Conservation (phyloP, 2,329 filamentous ascomycete genomes). For the Dryadomyces sulphureus region DNA sequence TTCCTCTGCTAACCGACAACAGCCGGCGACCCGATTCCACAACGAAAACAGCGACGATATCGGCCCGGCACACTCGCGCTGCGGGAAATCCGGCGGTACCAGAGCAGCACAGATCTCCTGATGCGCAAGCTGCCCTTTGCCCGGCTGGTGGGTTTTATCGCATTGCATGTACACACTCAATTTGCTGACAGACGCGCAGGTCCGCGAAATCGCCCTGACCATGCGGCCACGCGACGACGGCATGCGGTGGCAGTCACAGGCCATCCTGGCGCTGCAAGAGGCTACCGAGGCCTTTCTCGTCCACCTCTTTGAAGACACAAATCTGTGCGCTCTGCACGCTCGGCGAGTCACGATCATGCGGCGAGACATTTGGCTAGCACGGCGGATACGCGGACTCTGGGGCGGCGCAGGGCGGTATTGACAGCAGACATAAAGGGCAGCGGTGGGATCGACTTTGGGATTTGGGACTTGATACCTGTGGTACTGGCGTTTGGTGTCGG, state of each 20-base stretch:
- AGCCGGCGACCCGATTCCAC: constrained; percentile 63
- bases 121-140: constrained; percentile 70
- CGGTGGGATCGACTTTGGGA: not conserved
- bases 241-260: constrained; percentile 91
- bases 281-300: constrained; percentile 93
- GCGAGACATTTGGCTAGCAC: constrained; percentile 90
- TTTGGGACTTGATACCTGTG: not conserved
- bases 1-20: too few relatives aligned
- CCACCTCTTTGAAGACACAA: constrained; percentile 91
- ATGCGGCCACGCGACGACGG: constrained; percentile 49
- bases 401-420: constrained; percentile 44
- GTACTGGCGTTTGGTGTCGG: not conserved
- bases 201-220: constrained; percentile 58
- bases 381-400: constrained; percentile 66
- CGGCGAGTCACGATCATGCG: constrained; percentile 96
- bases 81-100: constrained; percentile 81
- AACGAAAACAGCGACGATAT: constrained; percentile 48
- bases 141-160: constrained; percentile 43
- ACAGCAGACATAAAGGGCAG: not conserved
- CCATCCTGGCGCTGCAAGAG: constrained; percentile 86
- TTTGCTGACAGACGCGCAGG: not conserved
- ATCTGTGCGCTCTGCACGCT: constrained; percentile 91
- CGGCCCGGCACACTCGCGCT: constrained; percentile 72
- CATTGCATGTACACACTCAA: too few relatives aligned
- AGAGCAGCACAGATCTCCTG: constrained; percentile 77